These are phyloP conservation scores for Dothidotthia symphoricarpi DNA, from an alignment of 2,329 filamentous ascomycete genomes.

Conservation along the genomic window DNA sequence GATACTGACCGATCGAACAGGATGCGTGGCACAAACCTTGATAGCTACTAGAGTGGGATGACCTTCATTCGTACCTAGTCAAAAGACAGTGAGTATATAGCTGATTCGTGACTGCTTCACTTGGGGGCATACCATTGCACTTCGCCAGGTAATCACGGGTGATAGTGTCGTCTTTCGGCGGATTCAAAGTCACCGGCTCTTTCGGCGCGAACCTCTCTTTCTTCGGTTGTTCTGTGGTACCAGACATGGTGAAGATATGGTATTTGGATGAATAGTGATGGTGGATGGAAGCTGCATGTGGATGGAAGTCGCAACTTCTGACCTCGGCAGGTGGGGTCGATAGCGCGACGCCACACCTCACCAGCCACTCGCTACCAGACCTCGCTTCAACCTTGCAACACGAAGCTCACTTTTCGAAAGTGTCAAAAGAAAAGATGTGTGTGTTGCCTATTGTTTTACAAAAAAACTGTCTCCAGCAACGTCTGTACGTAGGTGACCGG, in stretches of 20 bases:
- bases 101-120: neutral
- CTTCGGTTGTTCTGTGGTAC: conserved; percentile 33
- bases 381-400: neutral
- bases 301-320: conserved; percentile 5
- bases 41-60: conserved; percentile 62
- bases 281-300: conserved; percentile 2
- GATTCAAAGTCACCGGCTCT: conserved; percentile 68
- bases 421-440: no score
- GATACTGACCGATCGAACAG: no score
- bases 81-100: conserved; percentile 1
- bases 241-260: conserved; percentile 27
- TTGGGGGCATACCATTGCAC: conserved; percentile 69
- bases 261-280: conserved; percentile 2
- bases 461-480: no score
- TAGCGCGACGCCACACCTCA: conserved; percentile 8
- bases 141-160: conserved; percentile 74
- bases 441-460: no score
- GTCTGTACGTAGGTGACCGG: no score
- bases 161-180: conserved; percentile 86
- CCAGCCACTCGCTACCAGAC: conserved; percentile 2
- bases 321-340: conserved; percentile 21
- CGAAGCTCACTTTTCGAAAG: no score
- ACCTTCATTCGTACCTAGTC: conserved; percentile 62
- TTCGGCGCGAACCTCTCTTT: conserved; percentile 73
- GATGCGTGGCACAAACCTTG: conserved; percentile 42